These are phyloP conservation scores for Eimeria falciformis DNA, from an alignment of 169 alveolate genomes.

Conservation along the genomic window DNA sequence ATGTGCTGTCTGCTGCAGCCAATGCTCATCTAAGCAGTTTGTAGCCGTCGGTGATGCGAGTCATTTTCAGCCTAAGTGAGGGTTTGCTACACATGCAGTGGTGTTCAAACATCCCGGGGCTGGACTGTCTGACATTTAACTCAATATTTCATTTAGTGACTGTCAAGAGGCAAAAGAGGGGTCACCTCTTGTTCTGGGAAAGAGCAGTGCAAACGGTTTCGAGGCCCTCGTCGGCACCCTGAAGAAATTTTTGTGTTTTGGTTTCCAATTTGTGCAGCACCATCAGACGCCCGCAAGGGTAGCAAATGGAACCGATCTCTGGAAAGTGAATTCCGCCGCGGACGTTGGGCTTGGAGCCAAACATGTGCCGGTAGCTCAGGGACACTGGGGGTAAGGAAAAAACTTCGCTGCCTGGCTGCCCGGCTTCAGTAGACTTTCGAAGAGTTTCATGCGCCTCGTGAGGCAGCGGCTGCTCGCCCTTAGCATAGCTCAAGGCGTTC, in stretches of 20 bases:
- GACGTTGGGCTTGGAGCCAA: slow-evolving; percentile 83
- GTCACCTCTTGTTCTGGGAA: slow-evolving; percentile 79
- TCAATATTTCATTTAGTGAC: too few species aligned
- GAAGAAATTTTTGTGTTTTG: slow-evolving; percentile 77
- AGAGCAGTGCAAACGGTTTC: slow-evolving; percentile 84
- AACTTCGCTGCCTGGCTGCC: not conserved
- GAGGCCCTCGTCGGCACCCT: slow-evolving; percentile 85
- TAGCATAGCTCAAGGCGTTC: not conserved
- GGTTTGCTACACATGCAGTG: too few species aligned
- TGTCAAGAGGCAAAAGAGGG: too few species aligned
- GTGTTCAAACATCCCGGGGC: too few species aligned
- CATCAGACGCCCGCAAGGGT: slow-evolving; percentile 88
- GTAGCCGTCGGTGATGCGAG: too few species aligned
- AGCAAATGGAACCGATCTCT: slow-evolving; percentile 84
- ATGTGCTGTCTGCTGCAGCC: not conserved
- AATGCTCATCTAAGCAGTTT: too few species aligned
- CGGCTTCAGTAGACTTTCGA: too few species aligned
- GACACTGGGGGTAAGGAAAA: slow-evolving; percentile 44
- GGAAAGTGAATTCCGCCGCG: slow-evolving; percentile 81
- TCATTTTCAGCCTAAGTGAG: too few species aligned
- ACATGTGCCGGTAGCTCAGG: slow-evolving; percentile 76
- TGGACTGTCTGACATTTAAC: too few species aligned
- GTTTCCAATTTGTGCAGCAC: slow-evolving; percentile 84
- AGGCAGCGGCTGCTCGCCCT: not conserved
- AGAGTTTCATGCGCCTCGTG: not conserved